These are phyloP conservation scores for Hibiscus syriacus DNA, from an alignment of 345 rosid genomes.

Conservation along the genomic window DNA sequence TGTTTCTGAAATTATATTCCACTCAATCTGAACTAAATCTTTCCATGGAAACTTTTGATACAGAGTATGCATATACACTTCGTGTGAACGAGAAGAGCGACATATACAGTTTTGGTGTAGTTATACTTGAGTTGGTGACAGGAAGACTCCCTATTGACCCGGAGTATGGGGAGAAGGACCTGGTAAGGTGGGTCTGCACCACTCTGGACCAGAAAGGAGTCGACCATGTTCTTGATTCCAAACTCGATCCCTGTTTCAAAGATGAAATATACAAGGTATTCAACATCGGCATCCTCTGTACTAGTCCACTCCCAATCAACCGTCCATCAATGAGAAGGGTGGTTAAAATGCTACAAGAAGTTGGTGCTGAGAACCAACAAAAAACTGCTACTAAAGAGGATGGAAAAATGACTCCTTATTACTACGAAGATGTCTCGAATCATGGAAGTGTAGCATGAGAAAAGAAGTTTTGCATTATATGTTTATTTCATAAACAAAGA, in stretches of 20 bases:
- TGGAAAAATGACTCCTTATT: conserved; percentile 86
- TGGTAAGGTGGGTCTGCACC: conserved; percentile 93
- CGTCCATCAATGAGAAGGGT: conserved; percentile 96
- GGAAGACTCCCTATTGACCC: conserved; percentile 78
- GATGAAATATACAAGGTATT: conserved; percentile 82
- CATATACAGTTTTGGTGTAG: conserved; percentile 95
- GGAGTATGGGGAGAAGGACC: conserved; percentile 77
- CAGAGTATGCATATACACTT: conserved; percentile 95
- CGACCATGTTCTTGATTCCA: conserved; percentile 71
- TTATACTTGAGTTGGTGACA: conserved; percentile 80
- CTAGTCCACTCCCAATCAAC: conserved; percentile 80
- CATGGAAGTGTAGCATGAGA: conserved; percentile 72
- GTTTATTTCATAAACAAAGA: neutral
- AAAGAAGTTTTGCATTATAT: neutral
- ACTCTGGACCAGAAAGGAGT: conserved; percentile 71
- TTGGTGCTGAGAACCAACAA: conserved; percentile 30
- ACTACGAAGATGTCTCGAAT: conserved; percentile 73
- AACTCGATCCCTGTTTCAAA: conserved; percentile 69
- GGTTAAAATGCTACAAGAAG: too few relatives aligned
- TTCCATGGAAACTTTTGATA: conserved; percentile 7
- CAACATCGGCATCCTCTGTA: conserved; percentile 78
- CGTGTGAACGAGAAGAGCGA: conserved; percentile 97
- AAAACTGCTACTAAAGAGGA: conserved; percentile 34
- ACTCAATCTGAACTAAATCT: neutral
- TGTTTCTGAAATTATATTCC: neutral